These are phyloP conservation scores for Ambrosia trifida DNA, from an alignment of 129 eudicot species.

Conservation along the genomic window DNA sequence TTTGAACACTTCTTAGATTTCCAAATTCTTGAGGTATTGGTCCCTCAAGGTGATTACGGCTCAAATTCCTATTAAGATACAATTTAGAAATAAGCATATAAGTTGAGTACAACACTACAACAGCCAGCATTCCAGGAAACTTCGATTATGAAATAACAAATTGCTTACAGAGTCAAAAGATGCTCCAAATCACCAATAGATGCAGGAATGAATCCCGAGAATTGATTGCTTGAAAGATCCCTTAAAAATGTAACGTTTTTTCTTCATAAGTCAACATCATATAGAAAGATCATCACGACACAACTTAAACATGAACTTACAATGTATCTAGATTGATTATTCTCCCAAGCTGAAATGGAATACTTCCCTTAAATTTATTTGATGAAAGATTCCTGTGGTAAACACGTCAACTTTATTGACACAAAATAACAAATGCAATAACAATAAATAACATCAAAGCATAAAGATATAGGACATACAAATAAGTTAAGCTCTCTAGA, in stretches of 20 bases:
- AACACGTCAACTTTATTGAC: slow-evolving; percentile 5
- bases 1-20: slow-evolving; percentile 71
- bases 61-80: slow-evolving; percentile 58
- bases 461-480: slow-evolving; percentile 49
- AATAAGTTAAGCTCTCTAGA: slow-evolving; percentile 83
- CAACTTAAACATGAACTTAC: slow-evolving; percentile 40
- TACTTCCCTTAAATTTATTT: slow-evolving; percentile 62
- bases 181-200: slow-evolving; percentile 93
- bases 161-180: slow-evolving; percentile 74
- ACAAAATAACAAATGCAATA: background rate
- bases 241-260: slow-evolving; percentile 24
- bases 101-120: background rate
- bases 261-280: background rate
- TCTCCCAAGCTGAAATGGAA: slow-evolving; percentile 78
- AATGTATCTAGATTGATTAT: slow-evolving; percentile 79
- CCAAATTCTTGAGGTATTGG: slow-evolving; percentile 81
- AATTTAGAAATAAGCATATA: background rate
- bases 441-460: background rate
- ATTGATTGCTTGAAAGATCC: slow-evolving; percentile 81
- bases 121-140: background rate
- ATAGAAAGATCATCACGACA: background rate
- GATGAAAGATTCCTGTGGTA: slow-evolving; percentile 76
- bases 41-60: slow-evolving; percentile 72
- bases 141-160: background rate
- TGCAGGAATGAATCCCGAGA: slow-evolving; percentile 67